These are phyloP conservation scores for Agaricus sinodeliciosus DNA, from an alignment of 768 basidiomycete genomes.

Conservation along the genomic window DNA sequence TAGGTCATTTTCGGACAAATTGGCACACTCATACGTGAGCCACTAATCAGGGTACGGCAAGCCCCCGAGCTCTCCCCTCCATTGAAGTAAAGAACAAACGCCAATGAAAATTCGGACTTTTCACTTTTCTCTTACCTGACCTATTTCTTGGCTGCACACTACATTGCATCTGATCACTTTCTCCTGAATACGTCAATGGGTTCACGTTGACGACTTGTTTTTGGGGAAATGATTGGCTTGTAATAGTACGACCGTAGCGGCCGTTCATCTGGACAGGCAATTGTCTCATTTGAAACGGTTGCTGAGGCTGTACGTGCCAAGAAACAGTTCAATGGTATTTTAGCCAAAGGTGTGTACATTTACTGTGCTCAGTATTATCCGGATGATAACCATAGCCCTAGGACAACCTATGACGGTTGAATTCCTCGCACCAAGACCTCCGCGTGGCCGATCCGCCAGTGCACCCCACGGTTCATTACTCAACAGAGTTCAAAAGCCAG, in stretches of 20 bases:
- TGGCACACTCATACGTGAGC: constrained; percentile 89
- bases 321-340: constrained; percentile 78
- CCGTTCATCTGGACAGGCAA: constrained; percentile 80
- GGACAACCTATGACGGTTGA: constrained; percentile 75
- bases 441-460: constrained; percentile 43
- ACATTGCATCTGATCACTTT: constrained; percentile 1
- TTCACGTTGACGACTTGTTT: constrained; percentile 7
- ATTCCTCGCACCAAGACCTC: constrained; percentile 43
- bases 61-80: constrained; percentile 56
- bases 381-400: constrained; percentile 19
- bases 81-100: constrained; percentile 35
- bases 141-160: constrained; percentile 26
- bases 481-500: constrained; percentile 69
- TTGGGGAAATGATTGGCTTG: constrained; percentile 22
- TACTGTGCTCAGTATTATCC: not conserved
- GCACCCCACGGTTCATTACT: constrained; percentile 58
- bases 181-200: not conserved
- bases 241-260: constrained; percentile 93
- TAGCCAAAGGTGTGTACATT: constrained; percentile 69
- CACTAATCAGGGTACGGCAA: constrained; percentile 90
- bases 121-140: constrained; percentile 22
- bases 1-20: constrained; percentile 89
- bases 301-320: constrained; percentile 79
- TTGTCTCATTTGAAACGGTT: constrained; percentile 71
- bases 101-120: constrained; percentile 36